These are phyloP conservation scores for Leccinellum albellum DNA, from an alignment of 768 basidiomycete genomes.

Conservation along the genomic window DNA sequence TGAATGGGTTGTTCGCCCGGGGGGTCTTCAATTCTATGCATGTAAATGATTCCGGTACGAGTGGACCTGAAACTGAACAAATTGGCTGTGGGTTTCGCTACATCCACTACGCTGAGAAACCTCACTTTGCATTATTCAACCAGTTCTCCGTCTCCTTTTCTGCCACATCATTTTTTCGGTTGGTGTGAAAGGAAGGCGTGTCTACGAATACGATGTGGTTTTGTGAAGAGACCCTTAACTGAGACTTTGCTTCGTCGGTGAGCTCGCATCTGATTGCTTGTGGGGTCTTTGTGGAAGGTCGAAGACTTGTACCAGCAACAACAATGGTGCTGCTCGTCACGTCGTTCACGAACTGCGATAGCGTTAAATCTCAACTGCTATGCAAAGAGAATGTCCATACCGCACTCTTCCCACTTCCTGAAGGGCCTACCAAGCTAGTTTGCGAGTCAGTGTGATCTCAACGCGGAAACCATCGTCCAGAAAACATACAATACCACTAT, in stretches of 20 bases:
- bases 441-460: not conserved
- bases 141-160: not conserved
- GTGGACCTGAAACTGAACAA: slow-evolving; percentile 7
- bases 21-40: slow-evolving; percentile 10
- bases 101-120: not conserved
- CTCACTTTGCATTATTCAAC: slow-evolving; percentile 6
- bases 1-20: not conserved
- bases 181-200: slow-evolving; percentile 17
- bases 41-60: slow-evolving; percentile 12
- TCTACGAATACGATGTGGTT: slow-evolving; percentile 20
- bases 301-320: not conserved
- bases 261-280: slow-evolving; percentile 15
- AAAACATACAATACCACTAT: slow-evolving; percentile 1
- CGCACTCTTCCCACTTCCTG: slow-evolving; percentile 18
- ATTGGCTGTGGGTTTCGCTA: not conserved
- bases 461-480: not conserved
- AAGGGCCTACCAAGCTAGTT: slow-evolving; percentile 16
- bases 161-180: not conserved
- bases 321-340: not conserved
- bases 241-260: not conserved
- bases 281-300: not conserved
- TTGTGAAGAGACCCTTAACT: not conserved
- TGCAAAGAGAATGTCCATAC: slow-evolving; percentile 4
- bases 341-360: slow-evolving; percentile 7
- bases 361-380: not conserved